Conservation (phyloP, 1,284 basidiomycete genomes). For the Cryptococcus sp. region DNA sequence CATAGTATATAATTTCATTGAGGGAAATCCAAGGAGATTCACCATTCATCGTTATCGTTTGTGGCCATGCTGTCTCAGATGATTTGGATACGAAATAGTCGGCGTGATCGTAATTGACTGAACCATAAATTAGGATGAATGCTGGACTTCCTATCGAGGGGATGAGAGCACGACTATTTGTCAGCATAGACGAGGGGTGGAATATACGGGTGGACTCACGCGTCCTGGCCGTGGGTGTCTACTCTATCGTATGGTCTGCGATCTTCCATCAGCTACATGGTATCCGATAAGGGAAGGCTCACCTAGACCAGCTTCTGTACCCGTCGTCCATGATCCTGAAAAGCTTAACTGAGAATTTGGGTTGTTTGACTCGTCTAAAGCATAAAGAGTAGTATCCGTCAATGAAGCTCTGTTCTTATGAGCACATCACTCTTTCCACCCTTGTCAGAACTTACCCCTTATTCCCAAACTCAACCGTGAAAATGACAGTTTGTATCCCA, state of each 20-base stretch:
- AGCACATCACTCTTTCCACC: not conserved
- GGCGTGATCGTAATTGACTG: slow-evolving; percentile 1
- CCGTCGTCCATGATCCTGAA: not conserved
- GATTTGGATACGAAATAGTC: slow-evolving; percentile 1
- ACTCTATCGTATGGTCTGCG: slow-evolving; percentile 2
- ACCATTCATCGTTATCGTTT: slow-evolving; percentile 2
- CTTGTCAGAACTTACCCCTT: not conserved
- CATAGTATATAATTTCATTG: slow-evolving; percentile 10
- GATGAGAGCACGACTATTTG: not conserved
- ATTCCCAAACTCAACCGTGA: not conserved
- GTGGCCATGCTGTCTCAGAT: not conserved
- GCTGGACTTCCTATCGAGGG: not conserved
- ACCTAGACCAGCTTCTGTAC: not conserved
- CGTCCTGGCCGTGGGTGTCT: slow-evolving; percentile 1
- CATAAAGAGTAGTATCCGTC: not conserved
- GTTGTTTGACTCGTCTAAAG: not conserved
- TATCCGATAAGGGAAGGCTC: not conserved
- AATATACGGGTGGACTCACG: slow-evolving; percentile 1
- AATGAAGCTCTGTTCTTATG: not conserved
- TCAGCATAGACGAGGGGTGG: slow-evolving; percentile 2
- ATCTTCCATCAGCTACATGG: not conserved
- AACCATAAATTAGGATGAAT: slow-evolving; percentile 5
- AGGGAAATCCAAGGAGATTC: slow-evolving; percentile 4
- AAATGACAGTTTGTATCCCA: not conserved
- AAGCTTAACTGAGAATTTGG: not conserved